phyloP scores from a whole-genome alignment of 129 eudicot species.

The Flaveria brownii region DNA sequence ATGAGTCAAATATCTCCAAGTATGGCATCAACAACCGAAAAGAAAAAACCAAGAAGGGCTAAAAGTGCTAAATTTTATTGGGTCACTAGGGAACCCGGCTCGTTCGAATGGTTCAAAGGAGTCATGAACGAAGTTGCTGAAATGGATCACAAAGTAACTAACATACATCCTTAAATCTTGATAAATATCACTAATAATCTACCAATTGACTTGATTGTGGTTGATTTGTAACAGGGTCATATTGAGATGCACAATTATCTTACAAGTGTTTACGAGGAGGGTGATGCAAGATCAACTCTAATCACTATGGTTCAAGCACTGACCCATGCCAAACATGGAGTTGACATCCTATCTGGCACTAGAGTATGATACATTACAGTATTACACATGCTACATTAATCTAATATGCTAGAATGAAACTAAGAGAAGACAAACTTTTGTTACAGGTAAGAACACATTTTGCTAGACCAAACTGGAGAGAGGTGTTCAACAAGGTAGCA shows the following conservation, averaged over 20 bases:
- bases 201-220: conserved; percentile 7
- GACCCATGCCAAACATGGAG: conserved; percentile 93
- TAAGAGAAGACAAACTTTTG: background rate
- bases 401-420: background rate
- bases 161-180: background rate
- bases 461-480: conserved; percentile 95
- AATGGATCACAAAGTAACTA: conserved; percentile 82
- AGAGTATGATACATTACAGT: conserved; percentile 48
- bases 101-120: conserved; percentile 99
- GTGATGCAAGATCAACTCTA: conserved; percentile 95
- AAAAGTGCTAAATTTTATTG: conserved; percentile 97
- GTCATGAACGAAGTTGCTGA: conserved; percentile 98
- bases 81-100: conserved; percentile 97
- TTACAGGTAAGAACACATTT: conserved; percentile 91
- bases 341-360: conserved; percentile 94
- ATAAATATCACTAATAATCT: background rate
- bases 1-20: conserved; percentile 69
- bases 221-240: conserved; percentile 61
- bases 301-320: conserved; percentile 98
- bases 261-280: conserved; percentile 96
- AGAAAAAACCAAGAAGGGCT: conserved; percentile 60
- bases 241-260: conserved; percentile 97
- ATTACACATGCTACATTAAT: background rate
- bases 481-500: conserved; percentile 67
- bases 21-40: conserved; percentile 52